A percentile compares a stretch with the other conserved stretches of the same genome.
Evolutionary conservation across 257 asterid species (phyloP).

Genomic region (Lavandula angustifolia): DNA sequence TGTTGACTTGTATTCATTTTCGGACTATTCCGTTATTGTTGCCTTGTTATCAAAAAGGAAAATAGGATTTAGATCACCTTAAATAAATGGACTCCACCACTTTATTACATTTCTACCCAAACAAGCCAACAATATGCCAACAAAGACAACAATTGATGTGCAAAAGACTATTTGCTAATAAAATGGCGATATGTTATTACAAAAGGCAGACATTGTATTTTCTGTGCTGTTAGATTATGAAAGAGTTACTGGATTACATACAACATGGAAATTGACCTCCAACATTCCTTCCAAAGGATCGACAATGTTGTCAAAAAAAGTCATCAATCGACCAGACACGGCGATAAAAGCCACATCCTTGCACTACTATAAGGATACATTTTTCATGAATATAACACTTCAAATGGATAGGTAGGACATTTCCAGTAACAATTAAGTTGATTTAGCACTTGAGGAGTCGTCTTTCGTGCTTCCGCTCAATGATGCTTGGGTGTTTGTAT

Average conservation of each 20-base stretch:
- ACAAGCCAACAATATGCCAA: too few species aligned
- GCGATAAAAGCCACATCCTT: neutral
- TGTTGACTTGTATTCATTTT: too few species aligned
- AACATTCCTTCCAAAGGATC: neutral
- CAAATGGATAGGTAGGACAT: neutral
- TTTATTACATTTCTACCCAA: too few species aligned
- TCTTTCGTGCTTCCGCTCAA: constrained; percentile 37
- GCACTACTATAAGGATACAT: neutral
- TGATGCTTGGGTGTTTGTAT: constrained; percentile 42
- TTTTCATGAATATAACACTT: constrained; percentile 12
- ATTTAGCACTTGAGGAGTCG: constrained; percentile 28
- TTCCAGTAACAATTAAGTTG: constrained; percentile 22
- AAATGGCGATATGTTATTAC: neutral
- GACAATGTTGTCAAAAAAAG: constrained; percentile 9
- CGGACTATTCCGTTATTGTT: too few species aligned
- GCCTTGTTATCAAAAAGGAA: too few species aligned
- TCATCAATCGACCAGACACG: neutral
- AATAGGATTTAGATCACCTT: too few species aligned
- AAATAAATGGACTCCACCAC: too few species aligned
- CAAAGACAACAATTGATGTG: neutral
- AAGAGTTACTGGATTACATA: constrained; percentile 21
- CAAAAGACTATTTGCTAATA: neutral
- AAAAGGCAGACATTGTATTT: neutral
- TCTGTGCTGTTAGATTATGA: constrained; percentile 8
- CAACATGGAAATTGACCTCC: constrained; percentile 5